Conservation (phyloP, 805 yeast species). For the Priceomyces melissophilus region DNA sequence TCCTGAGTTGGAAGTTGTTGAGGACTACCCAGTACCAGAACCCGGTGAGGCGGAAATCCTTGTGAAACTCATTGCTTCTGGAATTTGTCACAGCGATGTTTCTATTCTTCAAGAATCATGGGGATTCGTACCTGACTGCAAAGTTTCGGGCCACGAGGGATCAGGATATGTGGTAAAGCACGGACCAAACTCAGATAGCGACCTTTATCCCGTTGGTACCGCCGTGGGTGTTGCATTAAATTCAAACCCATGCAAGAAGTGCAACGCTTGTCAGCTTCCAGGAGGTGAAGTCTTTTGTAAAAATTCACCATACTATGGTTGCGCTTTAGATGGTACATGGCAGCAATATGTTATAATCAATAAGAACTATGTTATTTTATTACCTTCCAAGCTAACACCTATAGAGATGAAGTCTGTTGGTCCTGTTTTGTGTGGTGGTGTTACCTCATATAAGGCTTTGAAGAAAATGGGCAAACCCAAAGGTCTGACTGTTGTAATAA, state of each 20-base stretch:
- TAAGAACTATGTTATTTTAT: slow-evolving; percentile 70
- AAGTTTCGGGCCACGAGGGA: slow-evolving; percentile 86
- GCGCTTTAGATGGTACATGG: slow-evolving; percentile 87
- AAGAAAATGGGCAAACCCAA: slow-evolving; percentile 68
- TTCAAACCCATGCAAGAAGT: slow-evolving; percentile 68
- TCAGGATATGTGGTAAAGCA: slow-evolving; percentile 68
- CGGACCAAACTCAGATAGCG: slow-evolving; percentile 65
- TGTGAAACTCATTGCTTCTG: slow-evolving; percentile 79
- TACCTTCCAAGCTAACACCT: slow-evolving; percentile 71
- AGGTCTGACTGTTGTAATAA: slow-evolving; percentile 72
- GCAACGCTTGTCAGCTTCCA: slow-evolving; percentile 68
- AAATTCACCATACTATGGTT: slow-evolving; percentile 64
- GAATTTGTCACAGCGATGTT: slow-evolving; percentile 91
- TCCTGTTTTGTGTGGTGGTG: slow-evolving; percentile 87
- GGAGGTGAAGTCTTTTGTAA: slow-evolving; percentile 66
- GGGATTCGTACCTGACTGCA: slow-evolving; percentile 67
- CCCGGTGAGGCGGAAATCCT: slow-evolving; percentile 76
- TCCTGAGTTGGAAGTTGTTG: slow-evolving; percentile 30
- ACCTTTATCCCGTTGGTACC: slow-evolving; percentile 73
- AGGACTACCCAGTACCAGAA: slow-evolving; percentile 72
- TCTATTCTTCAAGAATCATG: slow-evolving; percentile 95
- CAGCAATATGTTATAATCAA: slow-evolving; percentile 77
- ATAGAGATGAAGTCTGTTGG: slow-evolving; percentile 71
- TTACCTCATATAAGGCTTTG: slow-evolving; percentile 86
- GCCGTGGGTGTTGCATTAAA: slow-evolving; percentile 81